These are phyloP conservation scores for Hippophae gyantsensis DNA, from an alignment of 306 rosid species.

Conservation along the genomic window DNA sequence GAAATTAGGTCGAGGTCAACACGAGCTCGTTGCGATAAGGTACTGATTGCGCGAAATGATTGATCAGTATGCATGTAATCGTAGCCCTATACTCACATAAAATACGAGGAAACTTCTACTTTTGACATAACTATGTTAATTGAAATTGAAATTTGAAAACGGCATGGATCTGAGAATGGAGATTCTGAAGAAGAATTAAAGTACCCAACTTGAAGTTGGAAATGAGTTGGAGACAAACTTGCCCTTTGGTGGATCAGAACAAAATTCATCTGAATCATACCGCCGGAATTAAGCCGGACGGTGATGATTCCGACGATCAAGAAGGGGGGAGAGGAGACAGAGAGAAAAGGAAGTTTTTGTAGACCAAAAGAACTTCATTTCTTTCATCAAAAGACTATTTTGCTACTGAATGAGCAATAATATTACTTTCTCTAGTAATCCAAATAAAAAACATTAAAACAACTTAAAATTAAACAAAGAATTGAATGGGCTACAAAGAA, in stretches of 20 bases:
- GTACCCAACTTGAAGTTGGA: slow-evolving; percentile 17
- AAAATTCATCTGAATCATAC: slow-evolving; percentile 33
- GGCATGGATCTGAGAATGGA: slow-evolving; percentile 38
- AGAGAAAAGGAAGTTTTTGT: too few relatives aligned
- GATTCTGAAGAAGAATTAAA: neutral
- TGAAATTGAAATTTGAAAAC: slow-evolving; percentile 7
- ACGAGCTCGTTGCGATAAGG: slow-evolving; percentile 15
- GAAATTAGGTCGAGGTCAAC: slow-evolving; percentile 19
- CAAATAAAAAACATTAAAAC: too few relatives aligned
- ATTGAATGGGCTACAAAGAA: too few relatives aligned
- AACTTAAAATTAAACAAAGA: too few relatives aligned
- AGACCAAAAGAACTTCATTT: too few relatives aligned
- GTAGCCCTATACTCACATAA: slow-evolving; percentile 22
- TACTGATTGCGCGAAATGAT: slow-evolving; percentile 11
- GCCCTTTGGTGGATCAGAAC: slow-evolving; percentile 28
- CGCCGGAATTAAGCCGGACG: slow-evolving; percentile 44
- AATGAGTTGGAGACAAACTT: slow-evolving; percentile 10
- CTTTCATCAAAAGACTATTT: too few relatives aligned
- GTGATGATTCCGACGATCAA: slow-evolving; percentile 48
- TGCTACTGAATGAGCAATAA: too few relatives aligned
- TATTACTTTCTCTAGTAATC: too few relatives aligned
- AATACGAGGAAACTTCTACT: slow-evolving; percentile 6
- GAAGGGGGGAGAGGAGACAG: too few relatives aligned
- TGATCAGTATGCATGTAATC: slow-evolving; percentile 21
- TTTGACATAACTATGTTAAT: slow-evolving; percentile 5